Evolutionary conservation across 164 flowering plant species (phyloP).

Genomic region (Kingdonia uniflora): DNA sequence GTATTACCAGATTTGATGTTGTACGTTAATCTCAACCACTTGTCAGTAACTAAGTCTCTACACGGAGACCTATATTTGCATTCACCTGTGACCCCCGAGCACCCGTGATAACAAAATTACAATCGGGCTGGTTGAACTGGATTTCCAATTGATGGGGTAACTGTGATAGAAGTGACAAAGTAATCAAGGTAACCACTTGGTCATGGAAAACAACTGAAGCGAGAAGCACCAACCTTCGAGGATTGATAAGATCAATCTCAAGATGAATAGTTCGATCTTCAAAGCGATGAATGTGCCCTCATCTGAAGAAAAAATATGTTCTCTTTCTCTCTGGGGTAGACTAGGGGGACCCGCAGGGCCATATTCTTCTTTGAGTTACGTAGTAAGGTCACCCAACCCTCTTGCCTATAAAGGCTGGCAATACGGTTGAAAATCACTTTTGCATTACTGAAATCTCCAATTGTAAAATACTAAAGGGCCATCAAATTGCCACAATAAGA

Average conservation of each 20-base stretch:
- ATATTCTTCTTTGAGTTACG: slow-evolving; percentile 54
- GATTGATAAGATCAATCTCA: slow-evolving; percentile 92
- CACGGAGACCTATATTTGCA: slow-evolving; percentile 21
- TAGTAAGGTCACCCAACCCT: slow-evolving; percentile 80
- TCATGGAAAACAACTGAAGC: slow-evolving; percentile 94
- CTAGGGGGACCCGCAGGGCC: slow-evolving; percentile 74
- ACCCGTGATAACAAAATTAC: slow-evolving; percentile 62
- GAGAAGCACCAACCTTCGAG: slow-evolving; percentile 74
- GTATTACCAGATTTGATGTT: slow-evolving; percentile 61
- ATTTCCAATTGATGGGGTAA: slow-evolving; percentile 76
- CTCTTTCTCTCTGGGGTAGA: slow-evolving; percentile 48
- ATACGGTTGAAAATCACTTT: slow-evolving; percentile 51
- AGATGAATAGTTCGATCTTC: slow-evolving; percentile 56
- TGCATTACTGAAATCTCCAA: slow-evolving; percentile 53
- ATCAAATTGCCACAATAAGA: slow-evolving; percentile 57
- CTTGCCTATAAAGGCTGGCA: slow-evolving; percentile 62
- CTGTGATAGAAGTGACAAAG: slow-evolving; percentile 79
- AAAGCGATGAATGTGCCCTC: slow-evolving; percentile 21
- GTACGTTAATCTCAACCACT: slow-evolving; percentile 83
- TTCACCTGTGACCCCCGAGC: slow-evolving; percentile 25
- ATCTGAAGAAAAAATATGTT: slow-evolving; percentile 16
- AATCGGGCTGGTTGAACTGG: slow-evolving; percentile 78
- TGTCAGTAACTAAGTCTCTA: slow-evolving; percentile 53
- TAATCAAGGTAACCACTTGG: slow-evolving; percentile 52
- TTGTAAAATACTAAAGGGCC: slow-evolving; percentile 66